phyloP scores from a whole-genome alignment of 495 filamentous ascomycete genomes.

The Penicillium silybi region DNA sequence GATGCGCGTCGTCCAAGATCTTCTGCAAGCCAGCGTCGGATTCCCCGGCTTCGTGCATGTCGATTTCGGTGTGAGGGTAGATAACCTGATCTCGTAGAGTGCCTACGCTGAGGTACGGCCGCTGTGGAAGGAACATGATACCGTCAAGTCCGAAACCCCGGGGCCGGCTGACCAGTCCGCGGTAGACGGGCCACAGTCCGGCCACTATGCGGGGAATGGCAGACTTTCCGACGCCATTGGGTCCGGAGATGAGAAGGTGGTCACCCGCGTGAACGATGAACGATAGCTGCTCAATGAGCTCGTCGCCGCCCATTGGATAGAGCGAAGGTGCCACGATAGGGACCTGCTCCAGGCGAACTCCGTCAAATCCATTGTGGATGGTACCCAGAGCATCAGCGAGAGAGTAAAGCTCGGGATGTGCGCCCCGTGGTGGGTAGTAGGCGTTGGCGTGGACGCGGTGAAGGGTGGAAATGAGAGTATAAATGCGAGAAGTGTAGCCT shows the following conservation, averaged over 20 bases:
- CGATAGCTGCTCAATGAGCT: conserved; percentile 82
- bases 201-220: conserved; percentile 86
- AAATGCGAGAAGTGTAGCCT: conserved; percentile 93
- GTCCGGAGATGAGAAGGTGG: conserved; percentile 89
- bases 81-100: conserved; percentile 97
- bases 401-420: conserved; percentile 76
- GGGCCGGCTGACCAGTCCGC: conserved; percentile 82
- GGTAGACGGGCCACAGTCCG: conserved; percentile 94
- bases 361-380: conserved; percentile 88
- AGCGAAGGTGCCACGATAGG: conserved; percentile 85
- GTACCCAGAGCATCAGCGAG: conserved; percentile 89
- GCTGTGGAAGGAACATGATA: conserved; percentile 96
- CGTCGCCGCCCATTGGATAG: conserved; percentile 77
- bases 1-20: conserved; percentile 74
- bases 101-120: conserved; percentile 90
- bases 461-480: conserved; percentile 88
- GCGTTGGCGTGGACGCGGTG: conserved; percentile 89
- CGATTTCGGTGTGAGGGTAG: conserved; percentile 90
- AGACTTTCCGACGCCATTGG: conserved; percentile 93
- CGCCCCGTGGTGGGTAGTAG: conserved; percentile 67
- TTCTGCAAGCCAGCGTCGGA: conserved; percentile 68
- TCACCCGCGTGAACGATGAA: conserved; percentile 86
- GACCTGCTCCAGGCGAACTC: conserved; percentile 88
- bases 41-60: conserved; percentile 80
- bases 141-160: conserved; percentile 77